phyloP scores from a whole-genome alignment of 805 yeast genomes.

The Teunomyces stri region DNA sequence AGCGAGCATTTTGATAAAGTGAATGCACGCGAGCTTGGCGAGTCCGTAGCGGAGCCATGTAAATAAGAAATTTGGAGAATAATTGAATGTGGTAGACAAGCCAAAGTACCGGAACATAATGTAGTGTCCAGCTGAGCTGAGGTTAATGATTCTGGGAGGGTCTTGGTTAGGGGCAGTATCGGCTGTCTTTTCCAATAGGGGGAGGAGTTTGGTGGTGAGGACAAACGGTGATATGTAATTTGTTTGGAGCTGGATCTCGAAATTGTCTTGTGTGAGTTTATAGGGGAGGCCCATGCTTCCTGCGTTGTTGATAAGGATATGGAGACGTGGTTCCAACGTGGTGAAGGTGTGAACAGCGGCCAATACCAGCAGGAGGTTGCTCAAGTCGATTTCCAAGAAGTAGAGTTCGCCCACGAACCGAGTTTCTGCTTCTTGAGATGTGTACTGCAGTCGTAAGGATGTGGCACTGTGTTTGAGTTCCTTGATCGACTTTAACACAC shows the following conservation, averaged over 20 bases:
- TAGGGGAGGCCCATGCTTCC: slow-evolving; percentile 80
- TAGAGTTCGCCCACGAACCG: slow-evolving; percentile 35
- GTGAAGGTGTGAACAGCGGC: slow-evolving; percentile 47
- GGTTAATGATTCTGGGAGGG: slow-evolving; percentile 57
- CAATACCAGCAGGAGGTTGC: slow-evolving; percentile 30
- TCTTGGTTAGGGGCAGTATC: slow-evolving; percentile 21
- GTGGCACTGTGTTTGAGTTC: slow-evolving; percentile 57
- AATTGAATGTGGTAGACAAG: slow-evolving; percentile 49
- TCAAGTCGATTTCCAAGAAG: slow-evolving; percentile 38
- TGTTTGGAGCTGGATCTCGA: slow-evolving; percentile 78
- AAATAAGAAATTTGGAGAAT: slow-evolving; percentile 63
- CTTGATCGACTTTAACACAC: slow-evolving; percentile 56
- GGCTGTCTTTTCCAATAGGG: slow-evolving; percentile 45
- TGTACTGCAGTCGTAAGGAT: slow-evolving; percentile 19
- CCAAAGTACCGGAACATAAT: slow-evolving; percentile 48
- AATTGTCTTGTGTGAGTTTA: slow-evolving; percentile 60
- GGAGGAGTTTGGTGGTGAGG: slow-evolving; percentile 58
- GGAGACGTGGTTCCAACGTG: slow-evolving; percentile 47
- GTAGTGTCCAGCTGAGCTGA: slow-evolving; percentile 66
- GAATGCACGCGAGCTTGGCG: slow-evolving; percentile 78
- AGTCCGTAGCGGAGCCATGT: slow-evolving; percentile 77
- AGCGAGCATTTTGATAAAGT: slow-evolving; percentile 62
- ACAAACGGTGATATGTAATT: slow-evolving; percentile 76
- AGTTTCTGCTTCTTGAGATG: slow-evolving; percentile 17
- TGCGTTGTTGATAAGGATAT: slow-evolving; percentile 72